phyloP scores from a whole-genome alignment of 2,329 filamentous ascomycete species.

The Trichoderma afroharzianum region DNA sequence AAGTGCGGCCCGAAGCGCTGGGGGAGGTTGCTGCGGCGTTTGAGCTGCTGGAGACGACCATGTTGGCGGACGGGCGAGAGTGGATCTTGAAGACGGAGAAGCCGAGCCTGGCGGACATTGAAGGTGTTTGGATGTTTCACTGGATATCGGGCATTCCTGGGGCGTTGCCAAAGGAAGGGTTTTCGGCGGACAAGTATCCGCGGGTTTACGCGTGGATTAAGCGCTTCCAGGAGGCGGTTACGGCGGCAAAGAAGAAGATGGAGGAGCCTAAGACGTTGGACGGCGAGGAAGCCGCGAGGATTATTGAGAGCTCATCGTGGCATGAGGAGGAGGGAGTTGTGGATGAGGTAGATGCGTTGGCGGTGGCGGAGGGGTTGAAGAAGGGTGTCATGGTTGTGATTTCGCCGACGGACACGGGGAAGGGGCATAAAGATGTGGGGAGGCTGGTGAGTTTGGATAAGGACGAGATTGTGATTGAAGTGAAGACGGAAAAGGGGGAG shows the following conservation, averaged over 20 bases:
- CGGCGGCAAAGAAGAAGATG: conserved; percentile 36
- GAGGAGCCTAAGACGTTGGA: conserved; percentile 41
- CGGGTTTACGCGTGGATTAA: conserved; percentile 60
- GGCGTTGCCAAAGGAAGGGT: conserved; percentile 49
- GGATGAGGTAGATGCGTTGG: conserved; percentile 47
- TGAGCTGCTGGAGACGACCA: conserved; percentile 55
- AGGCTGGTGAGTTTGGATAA: conserved; percentile 48
- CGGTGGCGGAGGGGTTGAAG: conserved; percentile 43
- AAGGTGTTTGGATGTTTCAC: conserved; percentile 64
- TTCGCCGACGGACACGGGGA: conserved; percentile 61
- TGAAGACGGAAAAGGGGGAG: conserved; percentile 38
- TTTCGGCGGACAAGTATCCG: conserved; percentile 54
- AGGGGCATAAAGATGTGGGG: conserved; percentile 55
- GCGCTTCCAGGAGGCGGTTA: conserved; percentile 53
- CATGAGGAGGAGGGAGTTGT: conserved; percentile 43
- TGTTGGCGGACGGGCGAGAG: conserved; percentile 62
- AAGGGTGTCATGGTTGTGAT: conserved; percentile 54
- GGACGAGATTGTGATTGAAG: conserved; percentile 57
- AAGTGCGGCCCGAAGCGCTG: conserved; percentile 51
- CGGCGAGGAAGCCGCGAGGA: conserved; percentile 51
- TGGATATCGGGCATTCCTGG: conserved; percentile 59
- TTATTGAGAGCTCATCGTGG: conserved; percentile 44
- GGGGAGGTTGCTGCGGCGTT: conserved; percentile 52
- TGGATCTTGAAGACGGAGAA: conserved; percentile 57
- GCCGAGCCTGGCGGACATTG: conserved; percentile 63